Evolutionary conservation across 2,329 filamentous ascomycete genomes (phyloP).

Genomic region (Trematosphaeria pertusa): DNA sequence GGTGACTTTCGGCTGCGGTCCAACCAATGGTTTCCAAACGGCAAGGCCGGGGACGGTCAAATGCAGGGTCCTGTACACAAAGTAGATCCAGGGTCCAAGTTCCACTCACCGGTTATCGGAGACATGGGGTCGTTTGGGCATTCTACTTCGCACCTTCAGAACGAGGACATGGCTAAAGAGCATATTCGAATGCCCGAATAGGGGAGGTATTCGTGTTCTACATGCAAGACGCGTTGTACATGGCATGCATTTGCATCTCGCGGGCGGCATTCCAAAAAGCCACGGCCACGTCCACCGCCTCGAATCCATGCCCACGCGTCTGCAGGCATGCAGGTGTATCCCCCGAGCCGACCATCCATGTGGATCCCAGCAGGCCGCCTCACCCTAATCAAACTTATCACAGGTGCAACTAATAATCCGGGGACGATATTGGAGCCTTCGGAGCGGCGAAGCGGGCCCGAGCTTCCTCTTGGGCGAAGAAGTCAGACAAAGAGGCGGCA

Average conservation of each 20-base stretch:
- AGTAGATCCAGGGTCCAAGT: slow-evolving; percentile 12
- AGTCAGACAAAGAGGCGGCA: slow-evolving; percentile 16
- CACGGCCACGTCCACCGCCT: slow-evolving; percentile 8
- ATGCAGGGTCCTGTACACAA: slow-evolving; percentile 21
- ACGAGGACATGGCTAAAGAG: slow-evolving; percentile 7
- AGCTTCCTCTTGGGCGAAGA: slow-evolving; percentile 17
- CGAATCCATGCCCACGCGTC: slow-evolving; percentile 5
- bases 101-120: slow-evolving; percentile 17
- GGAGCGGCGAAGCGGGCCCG: slow-evolving; percentile 17
- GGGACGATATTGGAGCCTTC: slow-evolving; percentile 25
- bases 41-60: neutral
- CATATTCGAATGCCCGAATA: too few species aligned
- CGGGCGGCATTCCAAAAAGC: neutral
- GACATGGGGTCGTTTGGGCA: slow-evolving; percentile 8
- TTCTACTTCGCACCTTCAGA: slow-evolving; percentile 7
- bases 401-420: slow-evolving; percentile 35
- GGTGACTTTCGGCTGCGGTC: neutral
- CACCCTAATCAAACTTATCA: slow-evolving; percentile 32
- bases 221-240: too few species aligned
- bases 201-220: too few species aligned
- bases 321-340: slow-evolving; percentile 8
- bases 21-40: neutral
- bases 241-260: too few species aligned
- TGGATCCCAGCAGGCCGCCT: slow-evolving; percentile 23
- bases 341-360: slow-evolving; percentile 4